Conservation (phyloP, 345 rosid species). For the Xanthoceras sorbifolium region DNA sequence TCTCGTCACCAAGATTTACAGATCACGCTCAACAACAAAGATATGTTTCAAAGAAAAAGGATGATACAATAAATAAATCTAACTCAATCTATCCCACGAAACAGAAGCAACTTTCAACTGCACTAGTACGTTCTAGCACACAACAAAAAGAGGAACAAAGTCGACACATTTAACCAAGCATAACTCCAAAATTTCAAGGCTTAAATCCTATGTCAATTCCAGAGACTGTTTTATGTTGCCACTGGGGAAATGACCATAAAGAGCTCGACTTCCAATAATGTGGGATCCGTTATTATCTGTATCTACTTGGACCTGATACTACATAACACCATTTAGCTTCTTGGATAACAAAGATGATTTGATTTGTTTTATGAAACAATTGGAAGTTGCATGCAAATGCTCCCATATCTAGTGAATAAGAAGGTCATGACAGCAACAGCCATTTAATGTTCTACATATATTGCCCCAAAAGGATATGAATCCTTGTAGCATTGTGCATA, state of each 20-base stretch:
- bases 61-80: not conserved
- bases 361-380: not conserved
- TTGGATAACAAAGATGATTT: not conserved
- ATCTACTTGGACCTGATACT: not conserved
- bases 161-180: not conserved
- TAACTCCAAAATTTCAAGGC: not conserved
- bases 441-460: not conserved
- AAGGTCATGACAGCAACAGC: not conserved
- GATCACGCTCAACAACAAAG: not conserved
- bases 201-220: not conserved
- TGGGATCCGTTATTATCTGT: not conserved
- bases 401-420: not conserved
- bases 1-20: not conserved
- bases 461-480: not conserved
- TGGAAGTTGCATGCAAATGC: conserved; percentile 1
- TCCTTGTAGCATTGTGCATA: not conserved
- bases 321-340: not conserved
- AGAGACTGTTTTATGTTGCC: not conserved
- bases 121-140: not conserved
- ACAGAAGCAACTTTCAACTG: not conserved
- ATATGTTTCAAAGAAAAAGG: not conserved
- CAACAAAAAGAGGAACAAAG: not conserved
- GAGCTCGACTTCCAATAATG: not conserved
- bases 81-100: not conserved
- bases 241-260: not conserved